Evolutionary conservation across 1,284 basidiomycete species (phyloP).

Genomic region (Trametes versicolor): DNA sequence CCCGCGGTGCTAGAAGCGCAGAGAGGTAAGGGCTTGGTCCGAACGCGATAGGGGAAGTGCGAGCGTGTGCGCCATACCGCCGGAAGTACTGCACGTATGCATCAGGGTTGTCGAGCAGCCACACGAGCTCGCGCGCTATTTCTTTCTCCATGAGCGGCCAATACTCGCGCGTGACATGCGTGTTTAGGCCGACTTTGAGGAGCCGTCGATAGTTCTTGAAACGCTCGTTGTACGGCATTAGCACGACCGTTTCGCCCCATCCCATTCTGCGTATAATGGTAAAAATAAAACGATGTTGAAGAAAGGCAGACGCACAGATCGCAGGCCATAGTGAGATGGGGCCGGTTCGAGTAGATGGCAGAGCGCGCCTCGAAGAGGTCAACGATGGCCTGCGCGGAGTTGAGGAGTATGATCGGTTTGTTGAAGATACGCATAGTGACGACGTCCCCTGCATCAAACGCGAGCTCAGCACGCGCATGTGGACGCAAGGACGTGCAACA

Average conservation of each 20-base stretch:
- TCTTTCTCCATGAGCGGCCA: slow-evolving; percentile 42
- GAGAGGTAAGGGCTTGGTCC: neutral
- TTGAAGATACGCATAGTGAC: slow-evolving; percentile 45
- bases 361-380: slow-evolving; percentile 52
- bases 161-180: slow-evolving; percentile 19
- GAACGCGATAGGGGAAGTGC: too few species aligned
- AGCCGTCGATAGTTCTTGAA: slow-evolving; percentile 41
- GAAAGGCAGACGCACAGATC: slow-evolving; percentile 36
- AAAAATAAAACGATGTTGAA: neutral
- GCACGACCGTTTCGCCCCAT: slow-evolving; percentile 30
- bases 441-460: slow-evolving; percentile 41
- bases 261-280: slow-evolving; percentile 22
- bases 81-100: slow-evolving; percentile 35
- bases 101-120: slow-evolving; percentile 39
- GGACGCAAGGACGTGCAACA: neutral
- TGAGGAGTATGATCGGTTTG: slow-evolving; percentile 47
- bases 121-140: slow-evolving; percentile 45
- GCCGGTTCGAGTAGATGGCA: slow-evolving; percentile 49
- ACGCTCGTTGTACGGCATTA: slow-evolving; percentile 37
- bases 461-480: neutral
- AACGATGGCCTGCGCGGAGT: slow-evolving; percentile 43
- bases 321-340: slow-evolving; percentile 35
- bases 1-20: slow-evolving; percentile 22
- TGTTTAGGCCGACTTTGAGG: slow-evolving; percentile 21
- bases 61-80: slow-evolving; percentile 25